Base-by-base conservation (phyloP, 257 asterid genomes). In the Orobanche coerulescens region DNA sequence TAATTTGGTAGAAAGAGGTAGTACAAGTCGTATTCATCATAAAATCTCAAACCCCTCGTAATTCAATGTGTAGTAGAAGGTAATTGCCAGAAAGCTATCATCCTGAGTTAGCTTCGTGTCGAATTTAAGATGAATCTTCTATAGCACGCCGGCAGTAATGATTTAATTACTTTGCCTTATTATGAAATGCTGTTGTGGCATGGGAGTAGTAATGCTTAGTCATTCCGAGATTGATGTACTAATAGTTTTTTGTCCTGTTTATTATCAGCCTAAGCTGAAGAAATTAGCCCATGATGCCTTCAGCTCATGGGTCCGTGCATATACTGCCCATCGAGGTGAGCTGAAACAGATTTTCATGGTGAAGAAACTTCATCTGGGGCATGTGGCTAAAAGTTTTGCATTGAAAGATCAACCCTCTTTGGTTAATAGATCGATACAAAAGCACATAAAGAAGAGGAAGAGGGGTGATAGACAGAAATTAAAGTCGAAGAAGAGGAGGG, bases 241-340 rank as follows among this genome's bases (percentile, higher is more conserved):
- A 33, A 65, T 31, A 55, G 28, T 13, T 70, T 48, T 19, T 50
- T 42, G 61, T 59, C 23, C 18, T 61, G 59, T 23, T 26, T 77
- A 14, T 64, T 57, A 48, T 58, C 86, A 92, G 98, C 70, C 83
- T 23, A 77, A 59, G 58, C 22, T 82, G 68, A 77, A 69, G 71
- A 81, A 72, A 63, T 68, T 86, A 73, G 96, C 89, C 20, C 74
- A 77, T 72, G 82, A 80, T 47, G 95, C 96, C 28, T 92, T 92
- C 68, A 81, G 87, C 72, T 81, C 95, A 1, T 92, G 96, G 96
- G 88, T 82, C 12, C 89, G 95, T 55, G 95, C 95, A 9, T 88
- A 92, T 49, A 80, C 95, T 30, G 96, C 96, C 62, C 98, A 92
- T 68, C 93, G 91, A 5, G 96, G 95, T n/a, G 98, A 82, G 69